Percentiles rank a stretch among this genome's conserved stretches.
These are phyloP conservation scores for Pseudocercospora musae DNA, from an alignment of 2,329 filamentous ascomycete species.

Conservation along the genomic window DNA sequence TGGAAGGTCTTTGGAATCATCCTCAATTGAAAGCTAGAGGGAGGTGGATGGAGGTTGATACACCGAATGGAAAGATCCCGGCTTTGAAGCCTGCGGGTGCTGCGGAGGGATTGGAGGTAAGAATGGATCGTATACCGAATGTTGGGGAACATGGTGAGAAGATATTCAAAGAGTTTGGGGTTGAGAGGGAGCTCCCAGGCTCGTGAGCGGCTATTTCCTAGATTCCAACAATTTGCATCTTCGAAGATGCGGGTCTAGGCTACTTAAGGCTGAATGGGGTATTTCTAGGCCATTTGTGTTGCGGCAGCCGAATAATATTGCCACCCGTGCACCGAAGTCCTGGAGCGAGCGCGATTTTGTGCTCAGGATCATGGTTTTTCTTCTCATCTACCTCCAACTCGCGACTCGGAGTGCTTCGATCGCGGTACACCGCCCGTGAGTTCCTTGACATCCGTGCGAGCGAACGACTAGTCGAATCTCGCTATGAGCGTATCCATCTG, in stretches of 20 bases:
- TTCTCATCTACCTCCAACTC: neutral
- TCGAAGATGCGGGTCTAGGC: neutral
- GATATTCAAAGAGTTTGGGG: conserved; percentile 46
- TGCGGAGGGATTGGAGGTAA: conserved; percentile 31
- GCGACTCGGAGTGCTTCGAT: neutral
- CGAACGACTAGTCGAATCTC: conserved; percentile 20
- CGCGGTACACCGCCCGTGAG: neutral
- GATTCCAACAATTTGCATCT: neutral
- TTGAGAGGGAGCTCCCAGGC: conserved; percentile 18
- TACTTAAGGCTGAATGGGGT: neutral
- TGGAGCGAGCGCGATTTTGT: neutral
- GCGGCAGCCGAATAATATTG: neutral
- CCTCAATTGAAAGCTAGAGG: conserved; percentile 51
- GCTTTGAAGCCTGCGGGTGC: conserved; percentile 52
- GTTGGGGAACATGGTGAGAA: conserved; percentile 52
- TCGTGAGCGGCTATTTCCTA: neutral
- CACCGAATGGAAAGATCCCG: conserved; percentile 46
- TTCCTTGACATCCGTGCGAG: neutral
- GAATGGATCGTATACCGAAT: conserved; percentile 47
- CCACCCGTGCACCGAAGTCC: neutral
- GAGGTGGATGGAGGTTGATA: conserved; percentile 52
- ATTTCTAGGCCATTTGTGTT: neutral
- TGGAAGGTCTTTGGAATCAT: conserved; percentile 55
- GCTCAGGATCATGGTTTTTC: neutral
- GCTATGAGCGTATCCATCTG: conserved; percentile 34